A percentile compares a stretch with the other conserved stretches of the same genome.
Evolutionary conservation across 805 yeast genomes (phyloP).

Genomic region (Hanseniaspora meyeri): DNA sequence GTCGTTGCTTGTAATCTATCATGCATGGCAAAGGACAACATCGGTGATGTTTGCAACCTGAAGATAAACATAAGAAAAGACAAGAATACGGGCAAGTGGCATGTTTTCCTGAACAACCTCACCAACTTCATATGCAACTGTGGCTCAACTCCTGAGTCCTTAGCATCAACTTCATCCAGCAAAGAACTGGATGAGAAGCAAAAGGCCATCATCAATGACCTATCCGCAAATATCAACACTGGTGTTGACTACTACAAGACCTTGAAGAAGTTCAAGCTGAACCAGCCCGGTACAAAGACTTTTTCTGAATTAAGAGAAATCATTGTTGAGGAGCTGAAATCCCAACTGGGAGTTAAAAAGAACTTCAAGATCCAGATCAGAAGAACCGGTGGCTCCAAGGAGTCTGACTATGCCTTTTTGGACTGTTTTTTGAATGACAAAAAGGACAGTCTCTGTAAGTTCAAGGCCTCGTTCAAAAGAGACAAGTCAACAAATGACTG

Average conservation of each 20-base stretch:
- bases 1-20: constrained; percentile 7
- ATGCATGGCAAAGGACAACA: constrained; percentile 5
- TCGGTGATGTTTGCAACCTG: constrained; percentile 3
- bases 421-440: constrained; percentile 11
- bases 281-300: constrained; percentile 5
- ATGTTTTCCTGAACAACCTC: background rate
- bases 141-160: constrained; percentile 5
- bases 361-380: constrained; percentile 9
- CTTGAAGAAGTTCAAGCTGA: constrained; percentile 2
- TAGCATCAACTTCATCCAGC: background rate
- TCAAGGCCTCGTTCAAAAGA: constrained; percentile 9
- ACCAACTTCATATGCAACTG: constrained; percentile 1
- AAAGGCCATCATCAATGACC: background rate
- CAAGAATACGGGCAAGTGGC: background rate
- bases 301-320: constrained; percentile 6
- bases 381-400: constrained; percentile 12
- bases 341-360: background rate
- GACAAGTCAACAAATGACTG: constrained; percentile 1
- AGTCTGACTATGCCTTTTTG: constrained; percentile 11
- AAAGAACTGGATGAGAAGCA: background rate
- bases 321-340: background rate
- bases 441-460: constrained; percentile 6
- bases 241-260: constrained; percentile 6
- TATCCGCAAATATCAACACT: background rate
- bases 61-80: constrained; percentile 7